phyloP scores from a whole-genome alignment of 1,284 basidiomycete species.

The Testicularia cyperi region DNA sequence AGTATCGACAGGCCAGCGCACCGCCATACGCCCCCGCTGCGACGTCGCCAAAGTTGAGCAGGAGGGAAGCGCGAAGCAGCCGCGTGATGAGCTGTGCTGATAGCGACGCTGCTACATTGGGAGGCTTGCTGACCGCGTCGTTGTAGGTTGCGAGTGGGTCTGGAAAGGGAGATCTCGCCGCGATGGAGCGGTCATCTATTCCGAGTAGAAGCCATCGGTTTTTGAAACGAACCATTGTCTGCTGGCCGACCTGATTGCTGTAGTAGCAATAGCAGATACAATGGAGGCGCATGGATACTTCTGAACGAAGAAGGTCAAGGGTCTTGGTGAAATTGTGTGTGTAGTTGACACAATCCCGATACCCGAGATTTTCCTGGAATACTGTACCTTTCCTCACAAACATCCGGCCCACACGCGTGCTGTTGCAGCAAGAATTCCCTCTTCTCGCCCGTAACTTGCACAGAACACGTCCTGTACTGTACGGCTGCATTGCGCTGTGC shows the following conservation, averaged over 20 bases:
- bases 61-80: conserved; percentile 25
- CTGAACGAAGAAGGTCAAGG: no score
- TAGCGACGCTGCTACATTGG: conserved; percentile 1
- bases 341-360: no score
- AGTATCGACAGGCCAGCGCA: conserved; percentile 36
- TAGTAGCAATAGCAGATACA: not conserved
- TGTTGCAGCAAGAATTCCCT: no score
- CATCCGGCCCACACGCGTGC: no score
- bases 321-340: no score
- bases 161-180: conserved; percentile 5
- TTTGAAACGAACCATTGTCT: conserved; percentile 41
- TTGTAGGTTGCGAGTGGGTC: not conserved
- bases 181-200: conserved; percentile 19
- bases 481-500: no score
- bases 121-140: not conserved
- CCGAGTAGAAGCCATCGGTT: conserved; percentile 40
- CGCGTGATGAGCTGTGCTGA: conserved; percentile 28
- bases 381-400: no score
- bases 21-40: conserved; percentile 32
- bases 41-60: conserved; percentile 37
- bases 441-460: no score
- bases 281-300: no score
- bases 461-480: no score
- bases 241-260: not conserved
- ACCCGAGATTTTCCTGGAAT: no score